A percentile compares a stretch with the other conserved stretches of the same genome.
Evolutionary conservation across 306 rosid species (phyloP).

Genomic region (Rosa persica): DNA sequence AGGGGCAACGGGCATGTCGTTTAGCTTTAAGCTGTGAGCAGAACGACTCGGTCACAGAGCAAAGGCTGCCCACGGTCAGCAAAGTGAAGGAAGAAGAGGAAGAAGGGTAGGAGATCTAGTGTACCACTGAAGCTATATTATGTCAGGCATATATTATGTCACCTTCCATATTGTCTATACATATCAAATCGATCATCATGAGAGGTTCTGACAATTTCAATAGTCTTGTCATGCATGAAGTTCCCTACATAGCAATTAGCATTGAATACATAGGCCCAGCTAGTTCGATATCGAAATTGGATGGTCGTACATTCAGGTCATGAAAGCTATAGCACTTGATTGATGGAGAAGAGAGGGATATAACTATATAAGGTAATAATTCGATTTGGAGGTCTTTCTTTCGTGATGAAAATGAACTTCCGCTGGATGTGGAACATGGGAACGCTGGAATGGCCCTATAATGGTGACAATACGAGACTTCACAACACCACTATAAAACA

Average conservation of each 20-base stretch:
- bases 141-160: neutral
- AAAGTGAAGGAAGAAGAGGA: slow-evolving; percentile 46
- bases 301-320: neutral
- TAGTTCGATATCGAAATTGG: neutral
- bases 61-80: slow-evolving; percentile 92
- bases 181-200: slow-evolving; percentile 10
- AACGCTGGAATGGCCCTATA: neutral
- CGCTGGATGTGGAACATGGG: neutral
- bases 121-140: no score
- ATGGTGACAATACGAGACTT: neutral
- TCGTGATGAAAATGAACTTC: neutral
- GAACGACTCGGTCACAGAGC: slow-evolving; percentile 50
- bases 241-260: neutral
- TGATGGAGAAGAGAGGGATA: neutral
- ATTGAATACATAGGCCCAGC: slow-evolving; percentile 9
- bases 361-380: neutral
- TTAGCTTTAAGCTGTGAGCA: slow-evolving; percentile 50
- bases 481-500: neutral
- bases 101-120: slow-evolving; percentile 20
- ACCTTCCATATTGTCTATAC: slow-evolving; percentile 7
- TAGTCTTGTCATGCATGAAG: slow-evolving; percentile 11
- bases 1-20: slow-evolving; percentile 79
- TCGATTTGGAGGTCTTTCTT: neutral
- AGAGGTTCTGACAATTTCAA: slow-evolving; percentile 1
- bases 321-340: neutral